These are phyloP conservation scores for Spergularia bocconei DNA, from an alignment of 148 eudicot species.

Conservation along the genomic window DNA sequence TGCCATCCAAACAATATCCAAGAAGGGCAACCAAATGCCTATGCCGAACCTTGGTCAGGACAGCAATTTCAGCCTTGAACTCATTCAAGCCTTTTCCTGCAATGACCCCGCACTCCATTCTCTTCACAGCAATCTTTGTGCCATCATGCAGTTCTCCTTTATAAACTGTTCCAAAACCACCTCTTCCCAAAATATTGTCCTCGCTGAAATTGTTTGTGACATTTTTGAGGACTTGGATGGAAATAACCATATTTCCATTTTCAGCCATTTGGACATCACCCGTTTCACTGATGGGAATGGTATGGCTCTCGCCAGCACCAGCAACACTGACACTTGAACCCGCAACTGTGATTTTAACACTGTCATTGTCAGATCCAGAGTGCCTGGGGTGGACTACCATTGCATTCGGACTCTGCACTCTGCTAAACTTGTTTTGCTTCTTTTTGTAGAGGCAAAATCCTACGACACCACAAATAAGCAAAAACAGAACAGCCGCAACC, in stretches of 20 bases:
- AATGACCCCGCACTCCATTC: slow-evolving; percentile 67
- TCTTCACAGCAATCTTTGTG: slow-evolving; percentile 36
- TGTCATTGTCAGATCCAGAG: slow-evolving; percentile 77
- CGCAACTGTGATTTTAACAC: slow-evolving; percentile 87
- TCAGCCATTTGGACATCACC: slow-evolving; percentile 82
- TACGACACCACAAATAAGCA: slow-evolving; percentile 44
- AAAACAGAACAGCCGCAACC: slow-evolving; percentile 48
- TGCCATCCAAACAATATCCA: slow-evolving; percentile 89
- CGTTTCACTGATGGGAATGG: slow-evolving; percentile 44
- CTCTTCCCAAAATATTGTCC: slow-evolving; percentile 33
- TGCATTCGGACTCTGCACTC: slow-evolving; percentile 83
- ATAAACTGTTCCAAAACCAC: slow-evolving; percentile 36
- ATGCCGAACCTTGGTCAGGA: slow-evolving; percentile 83
- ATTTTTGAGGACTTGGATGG: slow-evolving; percentile 37
- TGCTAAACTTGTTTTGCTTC: slow-evolving; percentile 58
- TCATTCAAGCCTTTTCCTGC: slow-evolving; percentile 69
- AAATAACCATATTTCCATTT: slow-evolving; percentile 38
- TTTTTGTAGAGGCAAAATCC: slow-evolving; percentile 64
- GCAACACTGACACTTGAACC: slow-evolving; percentile 83
- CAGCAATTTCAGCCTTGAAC: slow-evolving; percentile 82
- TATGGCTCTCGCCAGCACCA: slow-evolving; percentile 51
- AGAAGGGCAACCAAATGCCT: slow-evolving; percentile 86
- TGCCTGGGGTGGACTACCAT: slow-evolving; percentile 83
- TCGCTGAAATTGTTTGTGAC: slow-evolving; percentile 33
- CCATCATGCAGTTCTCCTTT: slow-evolving; percentile 38